A percentile compares a stretch with the other conserved stretches of the same genome.
phyloP scores from a whole-genome alignment of 805 yeast species.

The Cyberlindnera xishuangbannaensis region DNA sequence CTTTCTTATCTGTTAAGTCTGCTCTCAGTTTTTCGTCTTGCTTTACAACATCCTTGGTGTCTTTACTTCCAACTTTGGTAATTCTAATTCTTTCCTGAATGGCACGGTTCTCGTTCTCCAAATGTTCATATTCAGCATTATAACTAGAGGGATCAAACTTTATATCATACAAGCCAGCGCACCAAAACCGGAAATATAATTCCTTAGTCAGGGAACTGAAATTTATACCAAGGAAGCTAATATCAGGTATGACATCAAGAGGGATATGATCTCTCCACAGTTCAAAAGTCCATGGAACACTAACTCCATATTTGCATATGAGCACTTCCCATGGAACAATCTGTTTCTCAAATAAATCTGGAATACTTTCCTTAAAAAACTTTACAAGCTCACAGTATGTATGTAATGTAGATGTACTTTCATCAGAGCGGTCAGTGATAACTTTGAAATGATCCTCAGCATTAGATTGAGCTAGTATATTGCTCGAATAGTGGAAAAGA shows the following conservation, averaged over 20 bases:
- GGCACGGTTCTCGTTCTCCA: constrained; percentile 31
- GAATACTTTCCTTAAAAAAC: constrained; percentile 36
- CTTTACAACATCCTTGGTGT: constrained; percentile 5
- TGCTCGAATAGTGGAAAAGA: constrained; percentile 44
- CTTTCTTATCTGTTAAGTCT: constrained; percentile 3
- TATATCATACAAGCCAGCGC: constrained; percentile 63
- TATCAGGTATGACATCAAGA: constrained; percentile 19
- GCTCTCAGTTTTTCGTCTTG: constrained; percentile 24
- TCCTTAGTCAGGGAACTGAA: constrained; percentile 29
- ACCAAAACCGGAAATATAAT: constrained; percentile 68
- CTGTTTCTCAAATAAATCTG: constrained; percentile 27
- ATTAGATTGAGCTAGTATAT: constrained; percentile 30
- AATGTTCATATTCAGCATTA: constrained; percentile 36
- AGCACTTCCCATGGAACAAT: constrained; percentile 40
- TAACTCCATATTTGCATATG: constrained; percentile 37
- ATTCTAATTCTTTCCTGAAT: constrained; percentile 30
- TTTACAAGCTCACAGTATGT: constrained; percentile 55
- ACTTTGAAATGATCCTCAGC: constrained; percentile 56
- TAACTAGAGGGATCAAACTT: constrained; percentile 48
- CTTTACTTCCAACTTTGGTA: constrained; percentile 4
- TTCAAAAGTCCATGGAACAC: constrained; percentile 65
- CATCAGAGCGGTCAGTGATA: constrained; percentile 67
- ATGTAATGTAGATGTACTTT: constrained; percentile 58
- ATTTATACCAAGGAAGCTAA: constrained; percentile 18
- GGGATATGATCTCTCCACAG: constrained; percentile 57